Conservation (phyloP, 805 yeast genomes). For the Hanseniaspora lachancei region DNA sequence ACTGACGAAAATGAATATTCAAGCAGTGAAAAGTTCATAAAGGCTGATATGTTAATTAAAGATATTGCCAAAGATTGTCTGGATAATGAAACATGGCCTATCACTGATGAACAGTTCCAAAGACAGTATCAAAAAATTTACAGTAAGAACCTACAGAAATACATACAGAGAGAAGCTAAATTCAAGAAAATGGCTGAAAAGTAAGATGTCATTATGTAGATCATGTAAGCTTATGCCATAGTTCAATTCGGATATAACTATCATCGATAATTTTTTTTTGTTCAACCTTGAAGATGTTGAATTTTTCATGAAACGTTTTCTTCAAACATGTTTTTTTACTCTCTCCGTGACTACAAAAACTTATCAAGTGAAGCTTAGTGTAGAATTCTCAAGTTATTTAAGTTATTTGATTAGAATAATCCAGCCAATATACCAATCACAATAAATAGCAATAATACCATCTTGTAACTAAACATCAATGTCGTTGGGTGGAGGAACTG, state of each 20-base stretch:
- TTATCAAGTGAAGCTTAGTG: too few species aligned
- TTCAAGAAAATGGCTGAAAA: constrained; percentile 2
- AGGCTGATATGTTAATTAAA: neutral
- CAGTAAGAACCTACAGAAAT: constrained; percentile 1
- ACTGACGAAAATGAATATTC: neutral
- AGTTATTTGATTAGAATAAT: too few species aligned
- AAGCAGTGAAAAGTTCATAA: neutral
- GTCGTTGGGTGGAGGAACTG: constrained; percentile 13
- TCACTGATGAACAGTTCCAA: neutral
- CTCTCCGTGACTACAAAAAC: too few species aligned
- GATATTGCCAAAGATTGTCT: neutral
- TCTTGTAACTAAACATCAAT: neutral
- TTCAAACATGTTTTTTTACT: too few species aligned
- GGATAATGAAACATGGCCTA: neutral
- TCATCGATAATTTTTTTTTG: too few species aligned
- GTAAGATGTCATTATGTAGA: neutral
- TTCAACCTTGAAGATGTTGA: too few species aligned
- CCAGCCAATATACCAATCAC: too few species aligned
- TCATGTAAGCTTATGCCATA: too few species aligned
- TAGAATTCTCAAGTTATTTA: too few species aligned
- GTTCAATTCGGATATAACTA: too few species aligned
- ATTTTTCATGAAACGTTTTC: too few species aligned
- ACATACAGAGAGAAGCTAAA: constrained; percentile 7
- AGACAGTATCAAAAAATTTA: neutral
- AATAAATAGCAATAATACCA: neutral